Base-by-base conservation (phyloP, 2,329 filamentous ascomycete species). In the Fusarium avenaceum region DNA sequence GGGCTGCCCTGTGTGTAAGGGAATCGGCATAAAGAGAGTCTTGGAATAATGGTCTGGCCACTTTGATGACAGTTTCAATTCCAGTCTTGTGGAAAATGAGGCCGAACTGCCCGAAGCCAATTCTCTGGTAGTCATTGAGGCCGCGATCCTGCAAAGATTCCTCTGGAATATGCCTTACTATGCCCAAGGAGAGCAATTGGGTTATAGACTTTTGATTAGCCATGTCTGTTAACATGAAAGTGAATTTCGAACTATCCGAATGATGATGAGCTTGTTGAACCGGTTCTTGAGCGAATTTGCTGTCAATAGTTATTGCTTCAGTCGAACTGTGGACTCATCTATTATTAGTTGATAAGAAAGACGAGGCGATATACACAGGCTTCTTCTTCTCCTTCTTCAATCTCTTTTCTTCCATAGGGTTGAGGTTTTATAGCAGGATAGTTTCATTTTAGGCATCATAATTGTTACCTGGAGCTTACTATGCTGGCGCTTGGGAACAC, bases 351-450 rank as follows among this genome's bases (percentile, higher is more conserved):
- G 10, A 13, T 6, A 30, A 30, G 10, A 11, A 13, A 30, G 3
- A 30, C 4, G 3, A 4, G 10, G 10, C 4, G 4, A 2, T 3
- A 11, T 4, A 4, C 8, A 28, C 4, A 11, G 1, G 10, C 28
- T 30, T 11, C 28, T 11, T 10, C 10, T 26, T 11, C 28, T 11
- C 10, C 10, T 26, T 26, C 9, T 1, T 30, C 28, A 13, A 30
- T 30, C 9, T 11, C 3, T 30, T 11, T 5, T 30, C 10, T 30
- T 30, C 10, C 5, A 30, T 11, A 30, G 10, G 3, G 9, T 13
- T 30, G 10, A 30, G 4, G 11, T 3, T 30, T 11, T 30, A 30
- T 5, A 30, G 28, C 28, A 30, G 10, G 10, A 28, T 4, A 13
- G 1, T 30, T 30, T 35, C 7, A n/a, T 9, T 35, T 35, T 17